Conservation (phyloP, 2,329 filamentous ascomycete genomes). For the Aspergillus melleus region DNA sequence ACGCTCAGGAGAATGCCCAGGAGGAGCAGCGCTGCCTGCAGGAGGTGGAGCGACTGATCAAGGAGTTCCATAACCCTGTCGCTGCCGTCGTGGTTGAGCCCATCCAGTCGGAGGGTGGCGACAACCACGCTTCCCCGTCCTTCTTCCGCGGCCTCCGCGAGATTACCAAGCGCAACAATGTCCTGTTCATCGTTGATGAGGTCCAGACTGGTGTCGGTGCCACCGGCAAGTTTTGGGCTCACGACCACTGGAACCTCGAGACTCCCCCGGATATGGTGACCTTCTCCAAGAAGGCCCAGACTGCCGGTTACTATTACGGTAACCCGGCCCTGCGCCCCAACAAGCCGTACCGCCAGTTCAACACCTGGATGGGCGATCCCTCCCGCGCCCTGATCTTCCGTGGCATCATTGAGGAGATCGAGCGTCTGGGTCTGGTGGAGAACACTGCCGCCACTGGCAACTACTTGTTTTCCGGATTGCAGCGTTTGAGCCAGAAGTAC, state of each 20-base stretch:
- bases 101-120: constrained; percentile 89
- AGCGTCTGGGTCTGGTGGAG: constrained; percentile 72
- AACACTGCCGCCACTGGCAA: constrained; percentile 76
- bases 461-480: constrained; percentile 73
- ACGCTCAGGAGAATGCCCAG: constrained; percentile 75
- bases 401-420: constrained; percentile 78
- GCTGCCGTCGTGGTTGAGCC: constrained; percentile 85
- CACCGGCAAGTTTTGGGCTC: constrained; percentile 93
- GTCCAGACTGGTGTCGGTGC: constrained; percentile 92
- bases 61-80: constrained; percentile 74
- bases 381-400: constrained; percentile 82
- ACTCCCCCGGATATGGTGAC: constrained; percentile 89
- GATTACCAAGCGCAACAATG: constrained; percentile 64
- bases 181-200: constrained; percentile 89
- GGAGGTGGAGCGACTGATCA: constrained; percentile 80
- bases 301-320: constrained; percentile 88
- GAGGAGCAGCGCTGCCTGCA: constrained; percentile 79
- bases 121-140: constrained; percentile 85
- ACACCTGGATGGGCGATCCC: constrained; percentile 96
- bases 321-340: constrained; percentile 79
- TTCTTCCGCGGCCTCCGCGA: constrained; percentile 86
- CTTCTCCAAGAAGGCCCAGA: constrained; percentile 93
- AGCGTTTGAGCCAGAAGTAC: constrained; percentile 67
- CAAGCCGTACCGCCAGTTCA: constrained; percentile 94
- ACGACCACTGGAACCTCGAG: constrained; percentile 86